These are phyloP conservation scores for Actinomortierella wolfii DNA, from an alignment of 371 early-diverging fungal genomes.

Conservation along the genomic window DNA sequence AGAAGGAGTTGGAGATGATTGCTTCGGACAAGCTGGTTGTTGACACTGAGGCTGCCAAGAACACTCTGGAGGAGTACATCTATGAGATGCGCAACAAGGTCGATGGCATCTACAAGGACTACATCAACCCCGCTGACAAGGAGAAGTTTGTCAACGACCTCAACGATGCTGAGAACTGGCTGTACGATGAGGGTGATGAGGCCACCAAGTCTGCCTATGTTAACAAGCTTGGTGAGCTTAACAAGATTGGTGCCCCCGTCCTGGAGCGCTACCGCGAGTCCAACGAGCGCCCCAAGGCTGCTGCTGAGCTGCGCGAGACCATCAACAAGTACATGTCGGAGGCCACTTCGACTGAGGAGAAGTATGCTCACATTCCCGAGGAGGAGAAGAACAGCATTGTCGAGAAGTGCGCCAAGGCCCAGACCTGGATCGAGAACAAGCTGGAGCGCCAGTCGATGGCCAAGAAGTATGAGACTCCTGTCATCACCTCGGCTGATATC, in stretches of 20 bases:
- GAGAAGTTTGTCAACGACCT: slow-evolving; percentile 71
- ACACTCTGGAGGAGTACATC: slow-evolving; percentile 97
- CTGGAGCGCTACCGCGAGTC: slow-evolving; percentile 81
- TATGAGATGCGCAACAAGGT: slow-evolving; percentile 96
- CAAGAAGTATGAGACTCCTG: slow-evolving; percentile 77
- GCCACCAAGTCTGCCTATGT: slow-evolving; percentile 87
- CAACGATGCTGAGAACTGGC: slow-evolving; percentile 92
- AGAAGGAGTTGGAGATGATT: slow-evolving; percentile 87
- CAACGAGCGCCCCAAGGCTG: slow-evolving; percentile 86
- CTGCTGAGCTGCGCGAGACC: slow-evolving; percentile 77
- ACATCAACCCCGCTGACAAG: slow-evolving; percentile 74
- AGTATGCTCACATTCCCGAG: slow-evolving; percentile 86
- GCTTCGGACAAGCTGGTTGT: slow-evolving; percentile 86
- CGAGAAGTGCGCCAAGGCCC: slow-evolving; percentile 75
- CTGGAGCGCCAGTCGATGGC: slow-evolving; percentile 73
- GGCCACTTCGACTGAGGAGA: slow-evolving; percentile 78
- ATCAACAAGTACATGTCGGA: slow-evolving; percentile 73
- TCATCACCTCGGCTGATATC: slow-evolving; percentile 75
- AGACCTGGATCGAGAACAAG: slow-evolving; percentile 88
- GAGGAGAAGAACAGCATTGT: slow-evolving; percentile 86
- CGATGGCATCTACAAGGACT: slow-evolving; percentile 73
- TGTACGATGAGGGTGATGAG: slow-evolving; percentile 96
- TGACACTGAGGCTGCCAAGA: slow-evolving; percentile 93
- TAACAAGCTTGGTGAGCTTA: slow-evolving; percentile 82
- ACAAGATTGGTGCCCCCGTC: slow-evolving; percentile 84